Conservation (phyloP, 805 yeast genomes). For the Candida jianshihensis region DNA sequence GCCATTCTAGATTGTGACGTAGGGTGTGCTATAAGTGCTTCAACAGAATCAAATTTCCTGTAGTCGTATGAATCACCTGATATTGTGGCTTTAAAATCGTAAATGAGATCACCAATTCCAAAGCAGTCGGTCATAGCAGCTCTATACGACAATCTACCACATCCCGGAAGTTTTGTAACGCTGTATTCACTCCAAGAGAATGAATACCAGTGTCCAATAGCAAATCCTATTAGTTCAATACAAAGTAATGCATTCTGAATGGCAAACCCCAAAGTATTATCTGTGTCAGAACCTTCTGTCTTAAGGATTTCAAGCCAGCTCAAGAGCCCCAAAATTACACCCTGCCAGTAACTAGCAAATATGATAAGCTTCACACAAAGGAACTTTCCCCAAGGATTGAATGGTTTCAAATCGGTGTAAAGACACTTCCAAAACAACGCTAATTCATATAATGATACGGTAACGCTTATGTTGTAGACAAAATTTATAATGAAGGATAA, state of each 20-base stretch:
- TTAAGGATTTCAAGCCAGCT: slow-evolving; percentile 39
- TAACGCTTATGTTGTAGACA: slow-evolving; percentile 72
- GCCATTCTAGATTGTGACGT: slow-evolving; percentile 56
- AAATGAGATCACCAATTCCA: slow-evolving; percentile 68
- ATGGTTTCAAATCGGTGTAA: slow-evolving; percentile 67
- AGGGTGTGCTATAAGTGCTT: slow-evolving; percentile 62
- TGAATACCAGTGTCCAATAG: slow-evolving; percentile 82
- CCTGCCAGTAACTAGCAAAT: slow-evolving; percentile 99
- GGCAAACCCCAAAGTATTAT: slow-evolving; percentile 38
- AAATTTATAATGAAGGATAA: slow-evolving; percentile 59
- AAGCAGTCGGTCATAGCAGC: slow-evolving; percentile 72
- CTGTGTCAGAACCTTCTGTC: slow-evolving; percentile 26
- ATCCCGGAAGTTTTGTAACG: slow-evolving; percentile 52
- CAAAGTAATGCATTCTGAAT: slow-evolving; percentile 78
- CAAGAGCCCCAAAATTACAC: slow-evolving; percentile 45
- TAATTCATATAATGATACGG: slow-evolving; percentile 73
- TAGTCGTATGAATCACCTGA: slow-evolving; percentile 74
- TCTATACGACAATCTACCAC: slow-evolving; percentile 52
- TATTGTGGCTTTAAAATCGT: slow-evolving; percentile 66
- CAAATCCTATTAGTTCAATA: slow-evolving; percentile 78
- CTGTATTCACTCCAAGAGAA: slow-evolving; percentile 75
- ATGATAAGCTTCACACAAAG: slow-evolving; percentile 88
- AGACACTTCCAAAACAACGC: slow-evolving; percentile 92
- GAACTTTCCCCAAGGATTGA: slow-evolving; percentile 88
- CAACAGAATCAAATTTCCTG: slow-evolving; percentile 75